A percentile compares a stretch with the other conserved stretches of the same genome.
phyloP scores from a whole-genome alignment of 768 basidiomycete genomes.

The Termitomyces sp. region DNA sequence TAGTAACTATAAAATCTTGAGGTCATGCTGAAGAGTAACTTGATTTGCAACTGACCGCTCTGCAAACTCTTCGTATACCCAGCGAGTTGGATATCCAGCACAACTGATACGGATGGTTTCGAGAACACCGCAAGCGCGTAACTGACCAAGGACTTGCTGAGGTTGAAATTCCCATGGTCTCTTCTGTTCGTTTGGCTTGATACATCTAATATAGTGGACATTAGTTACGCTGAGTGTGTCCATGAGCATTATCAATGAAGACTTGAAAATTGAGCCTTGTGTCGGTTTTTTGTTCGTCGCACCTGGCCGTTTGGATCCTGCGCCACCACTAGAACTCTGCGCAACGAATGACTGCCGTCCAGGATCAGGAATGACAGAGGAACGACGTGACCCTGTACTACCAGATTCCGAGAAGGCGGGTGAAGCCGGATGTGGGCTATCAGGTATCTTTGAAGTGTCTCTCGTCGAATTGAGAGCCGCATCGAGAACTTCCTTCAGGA shows the following conservation, averaged over 20 bases:
- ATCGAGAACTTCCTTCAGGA: conserved; percentile 94
- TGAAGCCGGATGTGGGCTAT: conserved; percentile 70
- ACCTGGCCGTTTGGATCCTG: conserved; percentile 56
- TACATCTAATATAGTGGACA: conserved; percentile 98
- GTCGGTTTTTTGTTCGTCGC: conserved; percentile 87
- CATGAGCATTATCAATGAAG: conserved; percentile 91
- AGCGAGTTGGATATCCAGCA: conserved; percentile 96
- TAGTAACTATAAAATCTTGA: conserved; percentile 69
- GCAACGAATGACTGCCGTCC: conserved; percentile 73
- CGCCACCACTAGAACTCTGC: conserved; percentile 33
- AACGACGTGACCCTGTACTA: conserved; percentile 74
- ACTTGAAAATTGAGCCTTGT: conserved; percentile 97
- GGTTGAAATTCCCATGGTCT: conserved; percentile 96
- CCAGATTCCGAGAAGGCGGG: conserved; percentile 77
- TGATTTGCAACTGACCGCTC: conserved; percentile 66
- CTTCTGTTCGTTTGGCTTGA: conserved; percentile 98
- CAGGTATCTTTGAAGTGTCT: conserved; percentile 61
- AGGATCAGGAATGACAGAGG: conserved; percentile 85
- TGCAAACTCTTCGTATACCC: conserved; percentile 98
- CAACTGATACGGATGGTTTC: conserved; percentile 99
- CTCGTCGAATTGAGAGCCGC: conserved; percentile 78
- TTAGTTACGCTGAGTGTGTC: conserved; percentile 97
- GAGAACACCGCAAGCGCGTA: conserved; percentile 97
- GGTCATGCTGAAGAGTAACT: conserved; percentile 7
- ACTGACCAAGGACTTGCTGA: conserved; percentile 91